Base-by-base conservation (phyloP, 2,329 filamentous ascomycete species). In the Pseudogymnoascus sp. region DNA sequence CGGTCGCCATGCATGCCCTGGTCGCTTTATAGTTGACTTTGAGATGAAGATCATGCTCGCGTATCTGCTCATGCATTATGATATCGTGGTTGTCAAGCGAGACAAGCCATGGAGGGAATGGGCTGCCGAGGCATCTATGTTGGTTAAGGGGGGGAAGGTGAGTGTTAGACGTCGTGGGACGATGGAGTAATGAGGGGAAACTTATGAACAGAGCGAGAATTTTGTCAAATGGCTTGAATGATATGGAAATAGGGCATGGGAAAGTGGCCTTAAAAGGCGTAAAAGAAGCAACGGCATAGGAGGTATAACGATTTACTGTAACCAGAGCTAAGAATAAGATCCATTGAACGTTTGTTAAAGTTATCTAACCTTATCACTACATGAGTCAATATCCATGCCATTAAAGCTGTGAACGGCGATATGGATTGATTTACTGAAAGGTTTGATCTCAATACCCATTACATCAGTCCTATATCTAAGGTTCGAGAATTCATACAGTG, bases 1-100 rank as follows among this genome's bases (percentile, higher is more conserved):
- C 52, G 71, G 71, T 29, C 63, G 60, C 18, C 69, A 72, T 63
- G 67, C 71, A 25, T 73, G 71, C 25, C 69, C 69, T 2, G 69
- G 70, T 0, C 62, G 69, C 7, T 71, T 69, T 55, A 64, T 70
- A 61, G 64, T 69, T n/a, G 65, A 64, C 15, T 66, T 67, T 18
- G 63, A 67, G 59, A 63, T 70, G 8, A 69, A 71, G 67, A 62
- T 70, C 45, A 37, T 69, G 13, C 12, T 69, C n/a, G 58, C 62
- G 3, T 61, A 60, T 40, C 12, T 69, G 1, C 21, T 69, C 18
- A 33, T 60, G 60, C 59, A 65, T 42, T 69, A 69, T 42, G 67
- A 72, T 48, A 65, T 72, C 29, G 66, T 68, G 61, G 48, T 66
- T 4, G 62, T 68, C 37, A 61, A 65, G 21, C 55, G 61, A 8